Evolutionary conservation across 257 asterid genomes (phyloP).

Genomic region (Primulina tabacum): DNA sequence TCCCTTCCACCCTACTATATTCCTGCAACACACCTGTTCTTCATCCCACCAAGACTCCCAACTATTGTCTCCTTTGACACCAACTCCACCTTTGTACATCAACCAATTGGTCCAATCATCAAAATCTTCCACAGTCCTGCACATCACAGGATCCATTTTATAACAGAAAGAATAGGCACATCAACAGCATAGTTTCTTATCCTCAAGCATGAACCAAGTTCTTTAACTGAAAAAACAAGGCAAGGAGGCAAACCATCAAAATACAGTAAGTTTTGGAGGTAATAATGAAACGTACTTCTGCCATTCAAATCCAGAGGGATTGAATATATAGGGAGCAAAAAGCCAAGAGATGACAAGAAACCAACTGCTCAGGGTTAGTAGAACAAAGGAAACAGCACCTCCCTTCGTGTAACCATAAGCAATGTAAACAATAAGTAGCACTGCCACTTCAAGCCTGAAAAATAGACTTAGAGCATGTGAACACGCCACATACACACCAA

Average conservation of each 20-base stretch:
- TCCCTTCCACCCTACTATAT: background rate
- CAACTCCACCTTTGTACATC: slow-evolving; percentile 96
- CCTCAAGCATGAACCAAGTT: slow-evolving; percentile 22
- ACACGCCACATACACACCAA: slow-evolving; percentile 9
- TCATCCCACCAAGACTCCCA: slow-evolving; percentile 99
- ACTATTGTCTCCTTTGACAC: slow-evolving; percentile 86
- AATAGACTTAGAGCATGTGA: slow-evolving; percentile 18
- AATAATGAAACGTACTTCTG: slow-evolving; percentile 68
- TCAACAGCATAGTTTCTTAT: slow-evolving; percentile 7
- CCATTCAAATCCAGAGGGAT: slow-evolving; percentile 99
- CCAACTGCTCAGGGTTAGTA: slow-evolving; percentile 90
- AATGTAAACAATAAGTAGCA: slow-evolving; percentile 83
- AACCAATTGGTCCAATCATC: slow-evolving; percentile 99
- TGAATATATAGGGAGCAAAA: slow-evolving; percentile 93
- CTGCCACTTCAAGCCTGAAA: slow-evolving; percentile 90
- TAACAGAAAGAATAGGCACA: slow-evolving; percentile 16
- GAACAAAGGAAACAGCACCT: slow-evolving; percentile 66
- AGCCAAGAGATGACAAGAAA: slow-evolving; percentile 97
- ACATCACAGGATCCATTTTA: slow-evolving; percentile 15
- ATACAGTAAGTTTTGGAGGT: background rate
- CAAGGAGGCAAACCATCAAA: slow-evolving; percentile 2
- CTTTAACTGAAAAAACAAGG: background rate
- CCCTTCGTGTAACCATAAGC: slow-evolving; percentile 75
- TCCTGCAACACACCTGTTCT: slow-evolving; percentile 67
- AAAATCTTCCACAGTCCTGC: slow-evolving; percentile 97